phyloP scores from a whole-genome alignment of 2,329 filamentous ascomycete genomes.

The Metarhizium brunneum region DNA sequence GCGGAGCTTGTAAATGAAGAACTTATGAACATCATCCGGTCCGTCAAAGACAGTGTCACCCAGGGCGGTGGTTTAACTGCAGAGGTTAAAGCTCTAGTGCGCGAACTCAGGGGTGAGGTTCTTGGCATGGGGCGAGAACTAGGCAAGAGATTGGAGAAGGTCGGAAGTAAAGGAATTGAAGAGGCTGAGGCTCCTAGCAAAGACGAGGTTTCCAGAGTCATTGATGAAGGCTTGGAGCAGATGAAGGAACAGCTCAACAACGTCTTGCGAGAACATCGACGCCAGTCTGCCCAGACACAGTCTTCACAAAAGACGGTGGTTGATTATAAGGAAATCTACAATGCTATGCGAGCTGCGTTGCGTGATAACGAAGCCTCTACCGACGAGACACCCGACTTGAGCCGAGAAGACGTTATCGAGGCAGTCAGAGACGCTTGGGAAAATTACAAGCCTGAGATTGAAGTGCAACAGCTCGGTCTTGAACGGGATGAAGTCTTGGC shows the following conservation, averaged over 20 bases:
- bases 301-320: slow-evolving; percentile 51
- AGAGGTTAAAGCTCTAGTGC: slow-evolving; percentile 83
- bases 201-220: slow-evolving; percentile 64
- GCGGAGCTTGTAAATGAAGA: slow-evolving; percentile 64
- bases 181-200: slow-evolving; percentile 45
- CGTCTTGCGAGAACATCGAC: slow-evolving; percentile 65
- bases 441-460: slow-evolving; percentile 86
- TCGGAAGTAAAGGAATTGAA: slow-evolving; percentile 35
- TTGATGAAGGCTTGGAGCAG: slow-evolving; percentile 71
- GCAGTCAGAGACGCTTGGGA: slow-evolving; percentile 90
- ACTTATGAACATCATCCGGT: slow-evolving; percentile 69
- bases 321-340: slow-evolving; percentile 79
- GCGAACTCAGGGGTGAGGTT: slow-evolving; percentile 84
- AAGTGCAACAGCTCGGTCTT: slow-evolving; percentile 80
- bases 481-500: slow-evolving; percentile 85
- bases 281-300: slow-evolving; percentile 55
- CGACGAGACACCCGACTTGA: slow-evolving; percentile 36
- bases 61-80: slow-evolving; percentile 84
- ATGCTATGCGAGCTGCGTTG: slow-evolving; percentile 68
- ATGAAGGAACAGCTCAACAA: slow-evolving; percentile 78
- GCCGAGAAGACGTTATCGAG: slow-evolving; percentile 74
- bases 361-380: slow-evolving; percentile 46
- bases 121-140: slow-evolving; percentile 91
- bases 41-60: slow-evolving; percentile 83
- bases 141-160: slow-evolving; percentile 73